These are phyloP conservation scores for Chytriomyces hyalinus DNA, from an alignment of 192 early-diverging fungal genomes.

Conservation along the genomic window DNA sequence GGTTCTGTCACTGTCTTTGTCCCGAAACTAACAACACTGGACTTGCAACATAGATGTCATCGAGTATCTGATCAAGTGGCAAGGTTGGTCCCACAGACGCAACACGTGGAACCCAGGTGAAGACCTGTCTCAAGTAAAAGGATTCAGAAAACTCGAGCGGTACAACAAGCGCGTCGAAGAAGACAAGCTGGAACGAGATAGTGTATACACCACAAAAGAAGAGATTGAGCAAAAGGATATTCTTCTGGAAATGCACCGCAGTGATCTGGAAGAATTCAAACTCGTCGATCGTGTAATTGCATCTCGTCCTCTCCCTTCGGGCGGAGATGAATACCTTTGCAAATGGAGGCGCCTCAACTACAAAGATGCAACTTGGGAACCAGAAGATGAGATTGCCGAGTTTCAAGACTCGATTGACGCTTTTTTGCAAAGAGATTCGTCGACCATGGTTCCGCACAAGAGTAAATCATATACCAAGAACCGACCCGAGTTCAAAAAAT, in stretches of 20 bases:
- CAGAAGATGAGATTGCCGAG: conserved; percentile 69
- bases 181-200: conserved; percentile 61
- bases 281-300: conserved; percentile 90
- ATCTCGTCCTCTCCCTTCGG: conserved; percentile 51
- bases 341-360: conserved; percentile 93
- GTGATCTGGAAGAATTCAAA: conserved; percentile 80
- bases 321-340: conserved; percentile 83
- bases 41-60: conserved; percentile 30
- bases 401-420: conserved; percentile 86
- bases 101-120: conserved; percentile 86
- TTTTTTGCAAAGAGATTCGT: conserved; percentile 79
- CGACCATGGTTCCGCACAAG: conserved; percentile 70
- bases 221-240: conserved; percentile 90
- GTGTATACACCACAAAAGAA: conserved; percentile 77
- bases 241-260: conserved; percentile 78
- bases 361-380: conserved; percentile 90
- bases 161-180: conserved; percentile 73
- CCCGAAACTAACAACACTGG: background rate
- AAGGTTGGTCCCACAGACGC: conserved; percentile 84
- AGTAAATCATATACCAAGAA: conserved; percentile 60
- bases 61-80: conserved; percentile 95
- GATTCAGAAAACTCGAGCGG: conserved; percentile 49
- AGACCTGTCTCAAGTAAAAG: conserved; percentile 74
- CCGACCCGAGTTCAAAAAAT: conserved; percentile 78
- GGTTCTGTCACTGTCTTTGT: conserved; percentile 7